Evolutionary conservation across 148 eudicot species (phyloP).

Genomic region (Fallopia convolvulus): DNA sequence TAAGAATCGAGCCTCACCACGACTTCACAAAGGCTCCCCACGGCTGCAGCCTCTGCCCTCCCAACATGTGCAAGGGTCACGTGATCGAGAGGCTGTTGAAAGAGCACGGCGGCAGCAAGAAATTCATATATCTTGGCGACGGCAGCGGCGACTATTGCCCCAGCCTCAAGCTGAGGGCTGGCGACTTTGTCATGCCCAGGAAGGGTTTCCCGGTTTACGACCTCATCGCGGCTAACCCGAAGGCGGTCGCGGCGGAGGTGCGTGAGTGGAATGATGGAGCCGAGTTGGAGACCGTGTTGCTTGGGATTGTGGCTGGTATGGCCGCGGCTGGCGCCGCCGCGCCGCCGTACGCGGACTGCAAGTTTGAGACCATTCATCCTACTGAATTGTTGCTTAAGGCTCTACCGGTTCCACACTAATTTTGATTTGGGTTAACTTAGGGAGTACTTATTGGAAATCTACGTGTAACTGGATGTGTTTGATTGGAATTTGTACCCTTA

Average conservation of each 20-base stretch:
- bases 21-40: conserved; percentile 51
- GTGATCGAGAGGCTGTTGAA: conserved; percentile 25
- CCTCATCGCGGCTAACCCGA: conserved; percentile 16
- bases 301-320: conserved; percentile 10
- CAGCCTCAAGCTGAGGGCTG: conserved; percentile 18
- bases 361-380: conserved; percentile 13
- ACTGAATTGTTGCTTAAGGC: conserved; percentile 18
- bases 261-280: conserved; percentile 33
- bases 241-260: conserved; percentile 18
- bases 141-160: conserved; percentile 38
- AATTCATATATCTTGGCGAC: conserved; percentile 33
- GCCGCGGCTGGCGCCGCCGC: neutral
- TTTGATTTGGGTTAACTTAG: neutral
- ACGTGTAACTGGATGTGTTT: neutral
- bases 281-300: conserved; percentile 20
- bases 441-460: neutral
- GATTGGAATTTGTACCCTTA: neutral
- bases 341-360: conserved; percentile 8
- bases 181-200: conserved; percentile 31
- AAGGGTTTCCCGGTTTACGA: conserved; percentile 30
- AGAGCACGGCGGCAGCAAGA: conserved; percentile 16
- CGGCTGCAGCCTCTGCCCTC: conserved; percentile 79
- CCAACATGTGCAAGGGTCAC: conserved; percentile 82
- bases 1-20: conserved; percentile 53
- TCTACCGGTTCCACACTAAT: conserved; percentile 22